Percentiles rank a stretch among this genome's conserved stretches.
These are phyloP conservation scores for Malus sylvestris DNA, from an alignment of 306 rosid genomes.

Conservation along the genomic window DNA sequence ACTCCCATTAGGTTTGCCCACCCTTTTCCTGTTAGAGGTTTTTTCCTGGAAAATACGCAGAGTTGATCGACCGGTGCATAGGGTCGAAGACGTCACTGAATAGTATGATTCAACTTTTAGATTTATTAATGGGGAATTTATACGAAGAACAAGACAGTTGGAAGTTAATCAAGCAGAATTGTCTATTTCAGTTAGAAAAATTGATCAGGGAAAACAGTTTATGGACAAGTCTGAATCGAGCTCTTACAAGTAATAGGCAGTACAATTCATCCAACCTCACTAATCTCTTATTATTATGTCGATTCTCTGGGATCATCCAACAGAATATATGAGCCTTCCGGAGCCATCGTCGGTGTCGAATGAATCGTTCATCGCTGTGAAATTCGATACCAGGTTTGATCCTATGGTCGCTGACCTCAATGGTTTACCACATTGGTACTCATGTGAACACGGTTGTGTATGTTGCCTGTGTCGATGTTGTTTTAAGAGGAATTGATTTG, in stretches of 20 bases:
- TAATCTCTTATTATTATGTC: too few relatives aligned
- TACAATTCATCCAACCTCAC: too few relatives aligned
- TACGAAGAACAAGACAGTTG: neutral
- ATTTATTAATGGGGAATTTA: neutral
- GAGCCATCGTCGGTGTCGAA: too few relatives aligned
- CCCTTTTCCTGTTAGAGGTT: neutral
- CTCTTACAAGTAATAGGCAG: too few relatives aligned
- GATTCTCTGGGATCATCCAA: too few relatives aligned
- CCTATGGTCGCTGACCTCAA: slow-evolving; percentile 60
- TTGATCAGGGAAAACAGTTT: too few relatives aligned
- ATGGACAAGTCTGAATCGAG: too few relatives aligned
- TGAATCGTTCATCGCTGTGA: too few relatives aligned
- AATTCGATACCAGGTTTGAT: slow-evolving; percentile 46
- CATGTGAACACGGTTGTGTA: slow-evolving; percentile 37
- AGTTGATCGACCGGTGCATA: slow-evolving; percentile 78
- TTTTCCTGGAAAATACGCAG: slow-evolving; percentile 40
- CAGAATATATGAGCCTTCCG: too few relatives aligned
- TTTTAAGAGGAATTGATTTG: slow-evolving; percentile 47
- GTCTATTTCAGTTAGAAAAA: neutral
- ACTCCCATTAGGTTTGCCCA: slow-evolving; percentile 62
- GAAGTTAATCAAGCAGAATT: neutral
- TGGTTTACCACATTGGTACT: slow-evolving; percentile 47
- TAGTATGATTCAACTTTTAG: neutral
- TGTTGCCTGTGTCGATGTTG: slow-evolving; percentile 42
- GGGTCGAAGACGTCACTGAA: slow-evolving; percentile 40